A percentile compares a stretch with the other conserved stretches of the same genome.
Evolutionary conservation across 805 yeast species (phyloP).

Genomic region (Priceomyces castillae): DNA sequence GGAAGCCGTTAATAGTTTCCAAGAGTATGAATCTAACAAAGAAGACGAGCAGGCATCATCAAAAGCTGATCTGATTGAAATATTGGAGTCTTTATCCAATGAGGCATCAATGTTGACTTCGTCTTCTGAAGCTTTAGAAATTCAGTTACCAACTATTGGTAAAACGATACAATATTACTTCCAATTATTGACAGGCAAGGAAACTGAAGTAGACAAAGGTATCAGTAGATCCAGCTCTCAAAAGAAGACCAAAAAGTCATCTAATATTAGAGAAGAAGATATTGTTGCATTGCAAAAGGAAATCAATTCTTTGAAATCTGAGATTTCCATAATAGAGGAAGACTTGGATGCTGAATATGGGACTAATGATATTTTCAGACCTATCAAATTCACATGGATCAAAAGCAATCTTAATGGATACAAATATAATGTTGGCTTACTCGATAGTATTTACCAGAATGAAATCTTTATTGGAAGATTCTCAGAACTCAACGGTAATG

Average conservation of each 20-base stretch:
- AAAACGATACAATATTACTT: conserved; percentile 27
- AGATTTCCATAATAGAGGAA: conserved; percentile 14
- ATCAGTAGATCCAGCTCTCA: background rate
- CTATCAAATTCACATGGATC: conserved; percentile 51
- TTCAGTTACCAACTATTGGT: conserved; percentile 17
- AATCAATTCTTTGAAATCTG: conserved; percentile 11
- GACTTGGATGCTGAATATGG: conserved; percentile 46
- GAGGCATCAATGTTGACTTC: conserved; percentile 11
- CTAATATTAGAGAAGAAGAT: conserved; percentile 1
- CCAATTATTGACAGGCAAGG: conserved; percentile 3
- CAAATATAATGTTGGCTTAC: conserved; percentile 60
- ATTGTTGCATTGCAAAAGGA: conserved; percentile 17
- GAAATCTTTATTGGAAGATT: conserved; percentile 52
- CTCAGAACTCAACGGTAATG: conserved; percentile 21
- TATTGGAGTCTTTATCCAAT: conserved; percentile 20
- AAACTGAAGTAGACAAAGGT: background rate
- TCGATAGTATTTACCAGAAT: conserved; percentile 56
- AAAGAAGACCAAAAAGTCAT: background rate
- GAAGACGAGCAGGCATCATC: conserved; percentile 11
- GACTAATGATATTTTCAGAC: conserved; percentile 60
- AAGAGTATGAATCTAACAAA: conserved; percentile 45
- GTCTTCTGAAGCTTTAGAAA: background rate
- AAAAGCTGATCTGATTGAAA: conserved; percentile 12
- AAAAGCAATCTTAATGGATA: conserved; percentile 61
- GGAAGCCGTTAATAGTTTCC: conserved; percentile 56